These are phyloP conservation scores for Cucurbita ficifolia DNA, from an alignment of 306 rosid genomes.

Conservation along the genomic window DNA sequence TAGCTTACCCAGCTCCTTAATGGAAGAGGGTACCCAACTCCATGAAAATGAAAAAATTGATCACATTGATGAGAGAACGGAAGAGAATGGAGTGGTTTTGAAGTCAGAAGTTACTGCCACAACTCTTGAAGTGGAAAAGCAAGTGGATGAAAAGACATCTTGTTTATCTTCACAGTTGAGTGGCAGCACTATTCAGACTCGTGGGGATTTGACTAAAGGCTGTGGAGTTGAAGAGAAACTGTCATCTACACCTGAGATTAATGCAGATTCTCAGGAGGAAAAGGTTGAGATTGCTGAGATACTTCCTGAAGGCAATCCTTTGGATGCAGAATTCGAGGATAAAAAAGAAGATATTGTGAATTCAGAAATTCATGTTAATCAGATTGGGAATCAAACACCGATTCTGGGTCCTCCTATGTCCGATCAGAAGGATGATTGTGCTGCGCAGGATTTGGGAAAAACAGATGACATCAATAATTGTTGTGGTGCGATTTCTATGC, in stretches of 20 bases:
- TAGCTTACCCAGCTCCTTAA: conserved; percentile 21
- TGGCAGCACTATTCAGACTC: conserved; percentile 15
- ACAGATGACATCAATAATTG: conserved; percentile 7
- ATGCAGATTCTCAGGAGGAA: conserved; percentile 7
- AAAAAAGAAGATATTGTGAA: conserved; percentile 13
- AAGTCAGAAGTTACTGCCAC: conserved; percentile 22
- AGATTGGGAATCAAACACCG: conserved; percentile 9
- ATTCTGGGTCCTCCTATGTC: not conserved
- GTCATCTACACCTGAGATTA: conserved; percentile 4
- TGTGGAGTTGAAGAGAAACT: conserved; percentile 10
- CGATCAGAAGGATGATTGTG: conserved; percentile 6
- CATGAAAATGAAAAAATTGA: conserved; percentile 28
- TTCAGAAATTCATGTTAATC: conserved; percentile 5
- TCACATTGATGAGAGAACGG: conserved; percentile 18
- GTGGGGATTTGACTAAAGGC: conserved; percentile 7
- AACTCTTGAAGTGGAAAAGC: conserved; percentile 30
- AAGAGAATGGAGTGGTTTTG: conserved; percentile 18
- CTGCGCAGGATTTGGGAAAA: conserved; percentile 7
- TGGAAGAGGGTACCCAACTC: conserved; percentile 13
- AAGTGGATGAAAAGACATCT: conserved; percentile 25
- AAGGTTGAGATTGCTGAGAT: conserved; percentile 12
- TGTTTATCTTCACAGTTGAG: conserved; percentile 33
- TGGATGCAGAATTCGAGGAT: conserved; percentile 9
- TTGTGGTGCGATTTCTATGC: conserved; percentile 3
- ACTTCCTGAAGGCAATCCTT: conserved; percentile 9